Evolutionary conservation across 768 basidiomycete species (phyloP).

Genomic region (Leccinum obscurum): DNA sequence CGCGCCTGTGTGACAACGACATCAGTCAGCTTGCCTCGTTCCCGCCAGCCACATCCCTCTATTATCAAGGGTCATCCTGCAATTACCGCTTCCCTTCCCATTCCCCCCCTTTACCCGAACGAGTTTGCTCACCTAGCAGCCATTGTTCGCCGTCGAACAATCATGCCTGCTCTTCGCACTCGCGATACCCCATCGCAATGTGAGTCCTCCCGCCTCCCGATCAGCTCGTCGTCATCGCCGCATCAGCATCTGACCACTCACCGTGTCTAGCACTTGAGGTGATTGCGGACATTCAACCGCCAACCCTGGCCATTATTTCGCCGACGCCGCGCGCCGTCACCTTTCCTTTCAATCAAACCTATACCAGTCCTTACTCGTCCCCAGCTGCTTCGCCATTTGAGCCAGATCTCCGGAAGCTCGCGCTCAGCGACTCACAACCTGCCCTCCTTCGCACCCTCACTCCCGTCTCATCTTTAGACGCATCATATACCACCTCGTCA

Average conservation of each 20-base stretch:
- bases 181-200: constrained; percentile 65
- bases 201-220: constrained; percentile 26
- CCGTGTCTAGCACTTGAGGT: constrained; percentile 65
- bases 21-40: constrained; percentile 45
- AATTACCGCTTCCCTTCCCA: constrained; percentile 26
- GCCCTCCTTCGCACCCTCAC: constrained; percentile 42
- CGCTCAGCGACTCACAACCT: constrained; percentile 44
- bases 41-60: constrained; percentile 43
- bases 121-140: constrained; percentile 36
- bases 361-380: constrained; percentile 62
- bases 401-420: constrained; percentile 54
- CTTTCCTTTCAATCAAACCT: constrained; percentile 40
- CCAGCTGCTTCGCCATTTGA: constrained; percentile 74
- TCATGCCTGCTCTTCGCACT: constrained; percentile 81
- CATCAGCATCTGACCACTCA: constrained; percentile 17
- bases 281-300: constrained; percentile 61
- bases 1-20: constrained; percentile 49
- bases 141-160: constrained; percentile 40
- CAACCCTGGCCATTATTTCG: constrained; percentile 55
- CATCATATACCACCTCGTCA: constrained; percentile 34
- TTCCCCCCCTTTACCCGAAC: constrained; percentile 42
- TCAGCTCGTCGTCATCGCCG: constrained; percentile 3
- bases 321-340: constrained; percentile 58
- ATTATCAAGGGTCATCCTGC: constrained; percentile 36
- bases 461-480: constrained; percentile 36